These are phyloP conservation scores for Jamesozyma rosinii DNA, from an alignment of 805 yeast species.

Conservation along the genomic window DNA sequence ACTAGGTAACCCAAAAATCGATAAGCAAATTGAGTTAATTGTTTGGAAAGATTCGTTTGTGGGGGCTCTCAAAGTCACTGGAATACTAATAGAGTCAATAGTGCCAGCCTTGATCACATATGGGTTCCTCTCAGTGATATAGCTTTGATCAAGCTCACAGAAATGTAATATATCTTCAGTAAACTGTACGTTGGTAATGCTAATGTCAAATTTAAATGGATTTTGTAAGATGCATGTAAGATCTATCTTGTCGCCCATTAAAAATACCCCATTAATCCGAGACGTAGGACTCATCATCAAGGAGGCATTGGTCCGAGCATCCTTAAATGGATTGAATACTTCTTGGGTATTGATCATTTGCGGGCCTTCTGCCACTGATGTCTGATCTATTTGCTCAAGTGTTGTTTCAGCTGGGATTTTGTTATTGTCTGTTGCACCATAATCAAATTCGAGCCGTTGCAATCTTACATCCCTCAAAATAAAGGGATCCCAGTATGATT, in stretches of 20 bases:
- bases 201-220: slow-evolving; percentile 69
- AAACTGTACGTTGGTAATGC: slow-evolving; percentile 42
- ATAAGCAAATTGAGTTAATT: slow-evolving; percentile 14
- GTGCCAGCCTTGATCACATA: slow-evolving; percentile 34
- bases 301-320: slow-evolving; percentile 15
- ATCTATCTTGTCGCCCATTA: slow-evolving; percentile 57
- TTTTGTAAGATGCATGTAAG: slow-evolving; percentile 56
- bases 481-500: slow-evolving; percentile 66
- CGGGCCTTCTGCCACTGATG: slow-evolving; percentile 6
- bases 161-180: slow-evolving; percentile 24
- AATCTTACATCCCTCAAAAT: slow-evolving; percentile 46
- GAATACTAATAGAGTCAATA: slow-evolving; percentile 29
- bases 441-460: slow-evolving; percentile 22
- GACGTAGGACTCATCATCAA: background rate
- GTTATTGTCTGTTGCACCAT: slow-evolving; percentile 6
- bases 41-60: slow-evolving; percentile 9
- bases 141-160: slow-evolving; percentile 14
- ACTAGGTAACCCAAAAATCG: slow-evolving; percentile 18
- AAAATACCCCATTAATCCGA: slow-evolving; percentile 8
- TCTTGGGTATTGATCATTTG: slow-evolving; percentile 30
- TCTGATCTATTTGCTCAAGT: slow-evolving; percentile 2
- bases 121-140: slow-evolving; percentile 16
- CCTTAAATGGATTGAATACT: slow-evolving; percentile 49
- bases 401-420: slow-evolving; percentile 12
- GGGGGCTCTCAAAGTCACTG: slow-evolving; percentile 13